Conservation (phyloP, 352 stramenopile species). For the Pythium chondricola region DNA sequence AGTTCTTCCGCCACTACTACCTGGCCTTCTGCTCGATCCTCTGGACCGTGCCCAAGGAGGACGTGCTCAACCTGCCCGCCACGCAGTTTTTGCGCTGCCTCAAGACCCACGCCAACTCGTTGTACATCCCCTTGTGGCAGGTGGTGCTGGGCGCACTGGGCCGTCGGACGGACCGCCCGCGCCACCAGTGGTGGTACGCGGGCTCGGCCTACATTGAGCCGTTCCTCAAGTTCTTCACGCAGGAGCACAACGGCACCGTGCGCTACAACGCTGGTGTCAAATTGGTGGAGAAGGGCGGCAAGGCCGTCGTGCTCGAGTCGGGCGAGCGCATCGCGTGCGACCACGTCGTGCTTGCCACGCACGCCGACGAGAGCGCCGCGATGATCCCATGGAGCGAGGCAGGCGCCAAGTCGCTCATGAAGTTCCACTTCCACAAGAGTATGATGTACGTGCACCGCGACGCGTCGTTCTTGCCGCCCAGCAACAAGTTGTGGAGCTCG, state of each 20-base stretch:
- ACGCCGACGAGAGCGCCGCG: slow-evolving; percentile 70
- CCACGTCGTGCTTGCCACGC: slow-evolving; percentile 77
- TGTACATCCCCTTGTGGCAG: slow-evolving; percentile 85
- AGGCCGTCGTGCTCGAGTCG: slow-evolving; percentile 61
- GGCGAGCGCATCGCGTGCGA: slow-evolving; percentile 79
- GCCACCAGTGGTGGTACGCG: slow-evolving; percentile 83
- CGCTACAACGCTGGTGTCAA: slow-evolving; percentile 70
- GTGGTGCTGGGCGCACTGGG: slow-evolving; percentile 70
- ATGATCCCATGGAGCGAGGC: slow-evolving; percentile 69
- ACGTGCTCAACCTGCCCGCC: slow-evolving; percentile 76
- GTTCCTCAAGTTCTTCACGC: slow-evolving; percentile 83
- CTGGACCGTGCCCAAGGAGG: slow-evolving; percentile 80
- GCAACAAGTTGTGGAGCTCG: slow-evolving; percentile 75
- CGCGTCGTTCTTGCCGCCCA: slow-evolving; percentile 57
- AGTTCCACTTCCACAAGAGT: slow-evolving; percentile 82
- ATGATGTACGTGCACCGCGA: slow-evolving; percentile 87
- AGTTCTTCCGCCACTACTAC: slow-evolving; percentile 88
- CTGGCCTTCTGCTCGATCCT: slow-evolving; percentile 81
- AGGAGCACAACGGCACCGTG: slow-evolving; percentile 72
- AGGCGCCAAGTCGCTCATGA: slow-evolving; percentile 63
- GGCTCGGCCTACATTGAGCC: slow-evolving; percentile 78
- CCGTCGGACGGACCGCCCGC: slow-evolving; percentile 68
- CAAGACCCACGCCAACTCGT: slow-evolving; percentile 82
- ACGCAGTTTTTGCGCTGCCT: slow-evolving; percentile 85
- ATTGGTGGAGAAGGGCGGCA: slow-evolving; percentile 68